Conservation (phyloP, 2,329 filamentous ascomycete species). For the Pleochaeta shiraiana region DNA sequence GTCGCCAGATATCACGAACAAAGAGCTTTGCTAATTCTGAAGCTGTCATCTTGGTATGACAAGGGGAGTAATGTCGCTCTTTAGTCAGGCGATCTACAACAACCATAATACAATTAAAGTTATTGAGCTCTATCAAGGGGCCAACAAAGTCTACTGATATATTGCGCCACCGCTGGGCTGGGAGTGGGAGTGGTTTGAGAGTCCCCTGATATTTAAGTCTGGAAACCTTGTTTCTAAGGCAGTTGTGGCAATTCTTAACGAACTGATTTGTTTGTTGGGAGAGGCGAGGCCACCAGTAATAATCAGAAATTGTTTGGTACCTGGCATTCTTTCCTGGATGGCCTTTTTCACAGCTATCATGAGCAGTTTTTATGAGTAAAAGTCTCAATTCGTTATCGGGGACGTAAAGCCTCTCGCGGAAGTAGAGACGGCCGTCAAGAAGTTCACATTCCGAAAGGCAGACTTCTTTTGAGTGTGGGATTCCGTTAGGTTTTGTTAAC, state of each 20-base stretch:
- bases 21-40: slow-evolving; percentile 3
- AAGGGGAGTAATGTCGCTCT: neutral
- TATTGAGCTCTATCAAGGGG: neutral
- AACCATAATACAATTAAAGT: neutral
- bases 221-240: neutral
- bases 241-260: neutral
- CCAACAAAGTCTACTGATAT: slow-evolving; percentile 2
- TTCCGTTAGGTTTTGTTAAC: neutral
- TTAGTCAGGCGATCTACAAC: neutral
- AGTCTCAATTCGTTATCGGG: neutral
- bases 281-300: neutral
- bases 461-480: neutral
- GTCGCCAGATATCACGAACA: slow-evolving; percentile 4
- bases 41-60: neutral
- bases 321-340: neutral
- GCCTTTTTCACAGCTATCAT: neutral
- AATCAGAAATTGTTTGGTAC: neutral
- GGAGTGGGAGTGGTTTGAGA: neutral
- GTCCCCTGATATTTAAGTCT: neutral
- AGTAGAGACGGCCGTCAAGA: neutral
- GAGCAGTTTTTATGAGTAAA: neutral
- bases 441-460: neutral
- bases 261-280: neutral
- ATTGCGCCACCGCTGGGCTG: neutral
- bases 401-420: neutral